Evolutionary conservation across 805 yeast genomes (phyloP).

Genomic region (Pichia heedii): DNA sequence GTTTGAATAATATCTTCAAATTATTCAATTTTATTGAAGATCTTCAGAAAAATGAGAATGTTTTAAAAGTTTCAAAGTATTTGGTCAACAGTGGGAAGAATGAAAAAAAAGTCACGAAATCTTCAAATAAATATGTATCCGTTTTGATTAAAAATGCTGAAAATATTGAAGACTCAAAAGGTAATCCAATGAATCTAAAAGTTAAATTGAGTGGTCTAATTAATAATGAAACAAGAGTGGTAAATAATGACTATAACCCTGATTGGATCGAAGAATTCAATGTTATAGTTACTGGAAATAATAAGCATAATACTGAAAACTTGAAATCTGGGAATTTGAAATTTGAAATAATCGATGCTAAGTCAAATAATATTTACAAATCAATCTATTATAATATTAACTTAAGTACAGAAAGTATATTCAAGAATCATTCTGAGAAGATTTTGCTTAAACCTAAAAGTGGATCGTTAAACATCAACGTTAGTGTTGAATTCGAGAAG

Average conservation of each 20-base stretch:
- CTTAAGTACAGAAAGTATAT: conserved; percentile 2
- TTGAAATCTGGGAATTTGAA: background rate
- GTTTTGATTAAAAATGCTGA: conserved; percentile 22
- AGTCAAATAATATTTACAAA: conserved; percentile 8
- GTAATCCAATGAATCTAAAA: conserved; percentile 22
- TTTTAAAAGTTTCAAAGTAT: conserved; percentile 12
- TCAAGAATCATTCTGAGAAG: conserved; percentile 13
- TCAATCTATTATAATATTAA: conserved; percentile 9
- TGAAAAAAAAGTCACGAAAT: background rate
- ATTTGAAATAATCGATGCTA: conserved; percentile 17
- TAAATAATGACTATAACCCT: conserved; percentile 56
- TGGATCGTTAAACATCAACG: conserved; percentile 57
- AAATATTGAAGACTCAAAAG: conserved; percentile 25
- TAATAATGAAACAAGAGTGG: conserved; percentile 48
- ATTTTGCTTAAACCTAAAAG: conserved; percentile 21
- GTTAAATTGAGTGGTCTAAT: conserved; percentile 18
- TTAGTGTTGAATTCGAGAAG: conserved; percentile 72
- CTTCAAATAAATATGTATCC: conserved; percentile 16
- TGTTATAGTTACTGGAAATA: conserved; percentile 12
- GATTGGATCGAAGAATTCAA: conserved; percentile 88
- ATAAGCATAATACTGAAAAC: background rate
- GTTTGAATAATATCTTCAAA: conserved; percentile 23
- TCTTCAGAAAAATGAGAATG: conserved; percentile 5
- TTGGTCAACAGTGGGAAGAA: conserved; percentile 4
- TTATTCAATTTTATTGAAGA: conserved; percentile 10